phyloP scores from a whole-genome alignment of 306 rosid genomes.

The Prunus persica region DNA sequence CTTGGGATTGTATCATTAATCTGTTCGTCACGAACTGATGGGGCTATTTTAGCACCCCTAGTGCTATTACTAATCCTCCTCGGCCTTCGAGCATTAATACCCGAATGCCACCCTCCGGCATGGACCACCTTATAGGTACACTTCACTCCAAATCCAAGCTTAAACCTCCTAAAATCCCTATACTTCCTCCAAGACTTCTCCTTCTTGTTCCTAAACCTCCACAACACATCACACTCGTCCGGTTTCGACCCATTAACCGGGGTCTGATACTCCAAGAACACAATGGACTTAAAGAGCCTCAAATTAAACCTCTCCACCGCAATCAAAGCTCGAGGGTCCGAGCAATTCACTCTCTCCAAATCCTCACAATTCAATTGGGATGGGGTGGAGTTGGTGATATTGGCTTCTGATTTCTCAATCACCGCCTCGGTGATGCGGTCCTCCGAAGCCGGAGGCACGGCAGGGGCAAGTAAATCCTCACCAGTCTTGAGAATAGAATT shows the following conservation, averaged over 20 bases:
- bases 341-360: constrained; percentile 53
- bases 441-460: constrained; percentile 25
- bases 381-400: constrained; percentile 31
- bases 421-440: constrained; percentile 51
- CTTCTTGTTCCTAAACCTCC: constrained; percentile 87
- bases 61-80: constrained; percentile 21
- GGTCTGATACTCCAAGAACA: constrained; percentile 65
- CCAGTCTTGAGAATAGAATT: constrained; percentile 75
- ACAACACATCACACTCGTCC: constrained; percentile 83
- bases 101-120: constrained; percentile 87
- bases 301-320: constrained; percentile 73
- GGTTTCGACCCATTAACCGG: constrained; percentile 69
- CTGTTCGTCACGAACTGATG: constrained; percentile 59
- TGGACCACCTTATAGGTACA: constrained; percentile 72
- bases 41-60: constrained; percentile 14
- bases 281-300: constrained; percentile 65
- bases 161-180: constrained; percentile 85
- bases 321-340: constrained; percentile 68
- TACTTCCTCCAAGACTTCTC: constrained; percentile 97
- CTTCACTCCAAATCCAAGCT: constrained; percentile 43
- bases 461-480: constrained; percentile 58
- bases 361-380: constrained; percentile 30
- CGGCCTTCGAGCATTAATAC: constrained; percentile 65
- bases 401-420: constrained; percentile 51
- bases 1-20: constrained; percentile 88